Evolutionary conservation across 2,329 filamentous ascomycete species (phyloP), one percentile per base, ranked within the genome.

Genomic region (Drechslerella coelobrocha): DNA sequence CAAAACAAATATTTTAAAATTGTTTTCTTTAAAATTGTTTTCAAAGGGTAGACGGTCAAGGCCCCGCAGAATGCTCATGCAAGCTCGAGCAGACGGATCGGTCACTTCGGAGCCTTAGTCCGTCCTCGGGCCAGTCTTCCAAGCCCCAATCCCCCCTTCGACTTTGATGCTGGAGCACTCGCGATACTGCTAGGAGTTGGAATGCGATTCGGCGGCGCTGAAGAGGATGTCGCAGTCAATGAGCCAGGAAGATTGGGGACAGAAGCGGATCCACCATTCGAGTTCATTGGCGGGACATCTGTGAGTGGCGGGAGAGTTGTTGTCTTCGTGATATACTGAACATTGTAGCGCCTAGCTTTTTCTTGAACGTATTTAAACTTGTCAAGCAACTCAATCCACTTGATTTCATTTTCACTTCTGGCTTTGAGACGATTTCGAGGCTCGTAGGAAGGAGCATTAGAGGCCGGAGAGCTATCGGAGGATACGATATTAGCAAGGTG

Each of bases 281-380:
- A 12, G 26, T 63, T 48, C 2, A 23, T 19, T 19, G 52, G 27
- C 5, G 59, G 48, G 52, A 45, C 59, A 24, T 71, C 66, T 3
- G 66, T 60, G 14, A 71, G 59, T 43, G 66, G 59, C 27, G 66
- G 66, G 23, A 71, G 66, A 19, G 53, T 71, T 24, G 66, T 23
- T 31, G 66, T 53, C 37, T 71, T 71, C 2, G 59, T 63, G 54
- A 63, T 63, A 41, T 75, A 75, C 61, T 76, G 74, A 27, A 63
- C 63, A 41, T 75, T 73, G 21, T 74, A 72, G 48, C 91, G 84
- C 60, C 92, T 85, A 4, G 92, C 89, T 69, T 86, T 87, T 75
- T 99, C 94, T 77, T 99, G 94, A 1, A 95, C 93, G 56, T 84
- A 86, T 74, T 90, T 90, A 80, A 99, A 99, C 77, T 97, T 96